These are phyloP conservation scores for Neostapfia colusana DNA, from an alignment of 176 grass and related monocot species.

Conservation along the genomic window DNA sequence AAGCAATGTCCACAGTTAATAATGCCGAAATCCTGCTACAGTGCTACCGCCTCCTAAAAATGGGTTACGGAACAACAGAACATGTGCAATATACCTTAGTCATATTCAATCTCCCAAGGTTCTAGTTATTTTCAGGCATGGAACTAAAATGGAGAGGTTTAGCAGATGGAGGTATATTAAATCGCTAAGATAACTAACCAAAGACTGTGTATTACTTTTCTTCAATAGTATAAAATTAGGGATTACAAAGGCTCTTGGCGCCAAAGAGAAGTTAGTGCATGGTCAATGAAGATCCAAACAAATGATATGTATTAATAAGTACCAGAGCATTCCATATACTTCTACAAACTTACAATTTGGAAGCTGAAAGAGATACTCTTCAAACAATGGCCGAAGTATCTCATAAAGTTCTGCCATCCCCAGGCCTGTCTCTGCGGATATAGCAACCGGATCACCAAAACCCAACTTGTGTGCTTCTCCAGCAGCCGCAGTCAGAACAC, in stretches of 20 bases:
- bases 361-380: slow-evolving; percentile 74
- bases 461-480: slow-evolving; percentile 92
- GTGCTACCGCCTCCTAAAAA: background rate
- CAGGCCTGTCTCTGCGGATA: slow-evolving; percentile 96
- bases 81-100: background rate
- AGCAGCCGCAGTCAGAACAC: slow-evolving; percentile 64
- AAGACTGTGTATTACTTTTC: slow-evolving; percentile 11
- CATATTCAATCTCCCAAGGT: background rate
- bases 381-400: slow-evolving; percentile 69
- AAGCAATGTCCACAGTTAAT: slow-evolving; percentile 8
- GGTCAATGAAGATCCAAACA: slow-evolving; percentile 13
- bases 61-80: background rate
- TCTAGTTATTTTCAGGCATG: slow-evolving; percentile 19
- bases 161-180: slow-evolving; percentile 6
- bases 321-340: background rate
- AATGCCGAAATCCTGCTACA: background rate
- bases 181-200: slow-evolving; percentile 4
- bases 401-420: slow-evolving; percentile 98
- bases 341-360: slow-evolving; percentile 56
- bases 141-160: slow-evolving; percentile 7
- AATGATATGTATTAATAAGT: background rate
- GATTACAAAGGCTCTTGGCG: slow-evolving; percentile 15
- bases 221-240: slow-evolving; percentile 1
- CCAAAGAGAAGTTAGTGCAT: slow-evolving; percentile 1
- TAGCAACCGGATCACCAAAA: slow-evolving; percentile 95